Percentiles rank a stretch among this genome's conserved stretches.
Evolutionary conservation across 73 alveolate species (phyloP).

Genomic region (Blepharisma japonicum): DNA sequence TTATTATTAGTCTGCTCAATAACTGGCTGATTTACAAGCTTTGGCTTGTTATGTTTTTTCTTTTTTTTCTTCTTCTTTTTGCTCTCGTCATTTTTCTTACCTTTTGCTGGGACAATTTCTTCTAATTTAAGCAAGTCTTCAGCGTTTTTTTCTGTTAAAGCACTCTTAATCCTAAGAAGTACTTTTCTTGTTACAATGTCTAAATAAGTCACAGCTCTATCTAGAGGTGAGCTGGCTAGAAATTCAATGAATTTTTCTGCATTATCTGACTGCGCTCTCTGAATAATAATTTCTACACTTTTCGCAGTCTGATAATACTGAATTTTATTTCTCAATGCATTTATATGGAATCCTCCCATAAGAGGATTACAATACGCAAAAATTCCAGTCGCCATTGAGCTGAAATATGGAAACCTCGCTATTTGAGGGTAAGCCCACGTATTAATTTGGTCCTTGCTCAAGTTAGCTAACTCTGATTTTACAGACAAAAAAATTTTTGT

Average conservation of each 20-base stretch:
- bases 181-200: conserved; percentile 9
- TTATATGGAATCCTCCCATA: background rate
- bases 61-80: conserved; percentile 17
- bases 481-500: conserved; percentile 17
- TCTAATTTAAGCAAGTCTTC: conserved; percentile 23
- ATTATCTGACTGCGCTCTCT: background rate
- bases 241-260: conserved; percentile 6
- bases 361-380: background rate
- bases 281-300: conserved; percentile 15
- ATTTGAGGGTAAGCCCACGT: background rate
- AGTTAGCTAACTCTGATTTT: conserved; percentile 6
- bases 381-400: background rate
- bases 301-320: background rate
- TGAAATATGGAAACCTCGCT: background rate
- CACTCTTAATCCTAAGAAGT: background rate
- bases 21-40: background rate
- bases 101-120: background rate
- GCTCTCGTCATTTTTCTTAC: background rate
- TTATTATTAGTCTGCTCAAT: too few species aligned
- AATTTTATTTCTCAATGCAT: conserved; percentile 3
- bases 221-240: conserved; percentile 21
- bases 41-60: background rate
- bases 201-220: conserved; percentile 24
- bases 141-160: conserved; percentile 27
- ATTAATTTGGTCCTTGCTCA: background rate